Evolutionary conservation across 2,329 filamentous ascomycete species (phyloP), one percentile per base, ranked within the genome.

Genomic region (Magnaporthiopsis rhizophila): DNA sequence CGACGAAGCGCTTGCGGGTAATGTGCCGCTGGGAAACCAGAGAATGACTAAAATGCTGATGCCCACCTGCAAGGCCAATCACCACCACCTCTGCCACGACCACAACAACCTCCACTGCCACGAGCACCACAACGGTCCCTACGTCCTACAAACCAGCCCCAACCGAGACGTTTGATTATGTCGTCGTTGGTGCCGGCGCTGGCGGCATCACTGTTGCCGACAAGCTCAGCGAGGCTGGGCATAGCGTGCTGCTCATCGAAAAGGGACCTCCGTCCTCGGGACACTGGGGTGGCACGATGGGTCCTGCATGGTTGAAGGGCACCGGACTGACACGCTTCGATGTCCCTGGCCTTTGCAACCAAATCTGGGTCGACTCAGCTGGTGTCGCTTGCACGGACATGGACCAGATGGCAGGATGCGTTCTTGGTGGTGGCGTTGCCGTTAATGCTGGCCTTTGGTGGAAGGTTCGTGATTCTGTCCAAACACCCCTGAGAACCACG

Each of bases 401-500:
- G 58, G 85, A 86, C 69, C 83, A 86, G 71, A 88, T 88, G 85
- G 85, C 86, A 45, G 86, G 86, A 11, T 89, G 86, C 68, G 79
- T 88, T 59, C 80, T 89, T 26, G 61, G 86, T 64, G 86, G 86
- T 65, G 83, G 84, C 32, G 81, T 83, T 60, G 83, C 83, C 45
- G 78, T 88, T 68, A 89, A 88, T 67, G 83, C 86, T 65, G 85
- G 84, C 32, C 76, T 88, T n/a, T 88, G 84, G 83, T 86, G 83
- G 83, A 84, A 83, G 72, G 61, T 62, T 45, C 13, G 13, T 62
- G 3, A 7, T 24, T 2, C 60, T 34, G 18, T 56, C 30, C 36
- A 38, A 13, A 13, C 34, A 21, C 45, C 11, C 26, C 45, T 53
- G 38, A 18, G 80, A 66, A 67, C 71, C n/a, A 4, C 69, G 59